A percentile compares a stretch with the other conserved stretches of the same genome.
These are phyloP conservation scores for Talaromyces trachyspermus DNA, from an alignment of 495 filamentous ascomycete species.

Conservation along the genomic window DNA sequence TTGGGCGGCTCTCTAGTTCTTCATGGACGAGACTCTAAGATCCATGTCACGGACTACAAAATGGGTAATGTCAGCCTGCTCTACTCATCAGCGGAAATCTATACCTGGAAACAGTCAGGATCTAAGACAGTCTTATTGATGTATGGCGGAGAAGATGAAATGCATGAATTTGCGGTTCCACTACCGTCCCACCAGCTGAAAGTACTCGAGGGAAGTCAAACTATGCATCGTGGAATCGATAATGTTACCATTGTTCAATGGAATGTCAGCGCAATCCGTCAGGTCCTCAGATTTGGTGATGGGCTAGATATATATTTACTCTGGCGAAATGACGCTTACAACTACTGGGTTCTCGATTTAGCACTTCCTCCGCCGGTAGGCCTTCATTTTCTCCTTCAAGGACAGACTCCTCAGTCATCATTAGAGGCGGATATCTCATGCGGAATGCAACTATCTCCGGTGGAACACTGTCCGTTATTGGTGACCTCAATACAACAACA, in stretches of 20 bases:
- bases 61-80: constrained; percentile 54
- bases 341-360: constrained; percentile 62
- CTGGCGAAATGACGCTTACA: constrained; percentile 53
- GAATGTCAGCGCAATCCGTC: too few species aligned
- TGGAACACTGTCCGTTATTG: constrained; percentile 38
- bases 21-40: constrained; percentile 66
- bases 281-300: too few species aligned
- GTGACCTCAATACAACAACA: constrained; percentile 53
- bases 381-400: constrained; percentile 31
- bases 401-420: constrained; percentile 38
- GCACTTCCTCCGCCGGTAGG: constrained; percentile 13
- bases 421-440: constrained; percentile 56
- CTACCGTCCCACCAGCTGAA: constrained; percentile 28
- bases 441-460: constrained; percentile 40
- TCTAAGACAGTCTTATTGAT: constrained; percentile 55
- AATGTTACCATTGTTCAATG: constrained; percentile 11
- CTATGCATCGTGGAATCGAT: constrained; percentile 24
- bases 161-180: constrained; percentile 57
- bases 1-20: constrained; percentile 53
- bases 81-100: constrained; percentile 71
- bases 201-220: constrained; percentile 46
- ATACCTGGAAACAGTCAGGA: constrained; percentile 57
- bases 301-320: neutral
- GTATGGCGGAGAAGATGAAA: constrained; percentile 60
- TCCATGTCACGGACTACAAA: constrained; percentile 66